Base-by-base conservation (phyloP, 1,139 yeast species). In the Geotrichum citri-aurantii region DNA sequence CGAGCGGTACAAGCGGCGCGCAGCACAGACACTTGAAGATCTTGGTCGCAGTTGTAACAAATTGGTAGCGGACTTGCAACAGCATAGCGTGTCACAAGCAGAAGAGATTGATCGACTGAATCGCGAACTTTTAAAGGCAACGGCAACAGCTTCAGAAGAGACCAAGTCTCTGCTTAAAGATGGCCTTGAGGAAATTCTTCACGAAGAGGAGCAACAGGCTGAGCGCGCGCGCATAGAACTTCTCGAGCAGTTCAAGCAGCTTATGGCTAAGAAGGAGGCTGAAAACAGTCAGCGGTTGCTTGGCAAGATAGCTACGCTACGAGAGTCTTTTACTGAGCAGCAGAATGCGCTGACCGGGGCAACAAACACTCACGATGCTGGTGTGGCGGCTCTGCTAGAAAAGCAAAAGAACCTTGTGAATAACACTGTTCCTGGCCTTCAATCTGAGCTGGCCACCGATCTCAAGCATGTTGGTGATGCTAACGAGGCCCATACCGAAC, bases 21-120 rank as follows among this genome's bases (percentile, higher is more conserved):
- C 57, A 2, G n/a, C 19, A 2, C 27, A 14, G 19, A 53, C 24
- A n/a, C 54, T 42, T 29, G 24, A 5, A 10, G 54, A 50, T 6
- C 53, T 46, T 11, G 52, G 48, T 3, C 17, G 12, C 50, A 53
- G n/a, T n/a, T 56, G 44, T 11, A 27, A 12, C n/a, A 14, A 10
- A 10, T 24, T 53, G 40, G 50, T 59, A 42, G 17, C 24, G n/a
- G 52, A 57, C 1, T 14, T 55, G 21, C 49, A 55, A 3, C 59
- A 52, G 21, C 59, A 60, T 46, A 60, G 52, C 8, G 51, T 48
- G 2, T 47, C 29, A 14, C 65, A 63, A 47, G 40, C 59, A 2
- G 37, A 14, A 6, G 51, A 47, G 24, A 49, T 54, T 17, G 27
- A 10, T 6, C 31, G 21, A 27, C 33, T 57, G 37, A 54, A 54